Conservation (phyloP, 805 yeast species). For the Saturnispora zaruensis region DNA sequence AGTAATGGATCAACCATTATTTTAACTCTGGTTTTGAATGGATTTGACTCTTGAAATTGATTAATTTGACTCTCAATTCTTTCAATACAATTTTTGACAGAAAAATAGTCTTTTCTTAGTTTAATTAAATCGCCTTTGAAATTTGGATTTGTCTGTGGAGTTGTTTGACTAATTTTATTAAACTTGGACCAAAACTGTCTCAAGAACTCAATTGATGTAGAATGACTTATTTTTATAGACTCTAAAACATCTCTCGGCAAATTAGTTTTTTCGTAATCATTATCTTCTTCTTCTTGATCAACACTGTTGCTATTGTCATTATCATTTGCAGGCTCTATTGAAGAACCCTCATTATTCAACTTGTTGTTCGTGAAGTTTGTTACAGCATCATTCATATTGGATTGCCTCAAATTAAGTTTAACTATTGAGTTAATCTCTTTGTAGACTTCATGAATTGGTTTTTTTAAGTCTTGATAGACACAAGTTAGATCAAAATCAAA, state of each 20-base stretch:
- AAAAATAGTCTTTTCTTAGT: conserved; percentile 39
- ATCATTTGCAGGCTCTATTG: conserved; percentile 7
- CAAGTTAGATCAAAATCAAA: conserved; percentile 21
- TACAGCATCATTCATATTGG: conserved; percentile 14
- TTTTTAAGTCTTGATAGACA: conserved; percentile 20
- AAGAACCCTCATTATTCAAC: neutral
- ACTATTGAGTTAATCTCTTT: conserved; percentile 39
- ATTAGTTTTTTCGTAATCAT: conserved; percentile 27
- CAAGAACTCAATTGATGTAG: conserved; percentile 66
- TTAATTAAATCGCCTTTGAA: conserved; percentile 26
- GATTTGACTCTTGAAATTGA: conserved; percentile 11
- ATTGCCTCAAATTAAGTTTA: conserved; percentile 47
- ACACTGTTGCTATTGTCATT: conserved; percentile 8
- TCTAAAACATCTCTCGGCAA: conserved; percentile 29
- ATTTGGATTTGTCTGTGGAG: conserved; percentile 24
- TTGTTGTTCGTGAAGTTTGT: neutral
- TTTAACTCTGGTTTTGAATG: conserved; percentile 14
- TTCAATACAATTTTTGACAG: conserved; percentile 39
- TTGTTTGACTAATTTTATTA: conserved; percentile 28
- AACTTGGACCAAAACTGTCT: conserved; percentile 68
- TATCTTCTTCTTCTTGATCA: conserved; percentile 6
- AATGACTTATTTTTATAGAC: conserved; percentile 51
- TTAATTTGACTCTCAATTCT: conserved; percentile 31
- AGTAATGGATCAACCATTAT: conserved; percentile 35
- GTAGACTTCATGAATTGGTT: conserved; percentile 31